phyloP scores from a whole-genome alignment of 2,329 filamentous ascomycete genomes.

The Arthrobotrys iridis region DNA sequence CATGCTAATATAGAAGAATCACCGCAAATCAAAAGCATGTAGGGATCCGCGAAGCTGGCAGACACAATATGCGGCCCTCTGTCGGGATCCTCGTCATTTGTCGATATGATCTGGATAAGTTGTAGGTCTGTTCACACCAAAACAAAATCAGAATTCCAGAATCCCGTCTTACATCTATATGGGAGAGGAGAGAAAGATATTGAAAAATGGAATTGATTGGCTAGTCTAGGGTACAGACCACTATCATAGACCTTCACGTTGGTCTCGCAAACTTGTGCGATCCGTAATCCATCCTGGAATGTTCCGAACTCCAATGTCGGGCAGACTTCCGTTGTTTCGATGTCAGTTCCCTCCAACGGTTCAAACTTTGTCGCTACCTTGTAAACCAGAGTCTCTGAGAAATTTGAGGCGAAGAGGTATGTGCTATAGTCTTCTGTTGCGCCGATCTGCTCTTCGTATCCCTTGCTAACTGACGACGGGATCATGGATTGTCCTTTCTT shows the following conservation, averaged over 20 bases:
- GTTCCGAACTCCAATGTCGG: conserved; percentile 82
- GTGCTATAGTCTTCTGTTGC: conserved; percentile 74
- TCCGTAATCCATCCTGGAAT: conserved; percentile 79
- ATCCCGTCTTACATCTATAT: conserved; percentile 57
- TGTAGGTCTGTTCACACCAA: conserved; percentile 73
- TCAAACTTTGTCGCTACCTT: conserved; percentile 79
- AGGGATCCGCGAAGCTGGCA: conserved; percentile 87
- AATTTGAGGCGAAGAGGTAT: conserved; percentile 83
- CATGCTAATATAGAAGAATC: conserved; percentile 83
- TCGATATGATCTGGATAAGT: conserved; percentile 87
- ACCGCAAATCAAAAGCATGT: conserved; percentile 82
- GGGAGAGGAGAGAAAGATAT: conserved; percentile 32
- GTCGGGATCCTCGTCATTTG: conserved; percentile 89
- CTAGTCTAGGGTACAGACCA: conserved; percentile 68
- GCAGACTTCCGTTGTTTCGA: conserved; percentile 78
- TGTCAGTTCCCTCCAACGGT: conserved; percentile 82
- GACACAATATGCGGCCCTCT: conserved; percentile 80
- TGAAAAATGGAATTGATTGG: conserved; percentile 52
- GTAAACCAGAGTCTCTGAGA: conserved; percentile 58
- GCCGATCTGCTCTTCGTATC: conserved; percentile 55
- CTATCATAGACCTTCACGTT: conserved; percentile 92
- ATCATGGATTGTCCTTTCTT: conserved; percentile 58
- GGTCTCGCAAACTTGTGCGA: conserved; percentile 86
- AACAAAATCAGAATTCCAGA: conserved; percentile 59
- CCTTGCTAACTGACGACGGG: conserved; percentile 54